Evolutionary conservation across 805 yeast species (phyloP), one percentile per base, ranked within the genome.

Genomic region (Metschnikowia matae): DNA sequence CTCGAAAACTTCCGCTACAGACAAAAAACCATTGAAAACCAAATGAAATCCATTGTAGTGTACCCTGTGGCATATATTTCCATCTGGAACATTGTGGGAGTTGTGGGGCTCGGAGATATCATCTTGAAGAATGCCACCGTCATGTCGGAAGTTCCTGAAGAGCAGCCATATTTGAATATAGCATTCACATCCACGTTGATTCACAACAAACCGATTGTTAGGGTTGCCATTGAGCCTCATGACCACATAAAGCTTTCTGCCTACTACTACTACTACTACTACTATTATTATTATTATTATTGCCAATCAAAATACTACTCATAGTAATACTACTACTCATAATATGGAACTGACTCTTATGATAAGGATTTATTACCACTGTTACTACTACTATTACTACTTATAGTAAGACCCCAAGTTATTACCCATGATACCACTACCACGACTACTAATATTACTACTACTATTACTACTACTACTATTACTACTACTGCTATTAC

Each of bases 201-300:
- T 44, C 77, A 73, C 56, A 81, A 87, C n/a, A 87, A 89, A 32
- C 99, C 99, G 1, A 92, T 94, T 63, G 89, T 94, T 58, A 82
- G 90, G 56, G 96, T 94, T 32, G 97, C 99, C 0, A 73, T 94
- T n/a, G 99, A 94, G 64, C 97, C 99, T 1, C 85, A 80, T 4
- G 87, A 89, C 59, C 96, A 96, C 8, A 77, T 85, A 44, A 84
- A 89, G 58, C 80, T 90, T 77, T 83, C n/a, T n/a, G n/a, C n/a
- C n/a, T n/a, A n/a, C n/a, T n/a, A n/a, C n/a, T n/a, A n/a, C n/a
- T n/a, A n/a, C n/a, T n/a, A n/a, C n/a, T n/a, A n/a, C n/a, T n/a
- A n/a, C n/a, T n/a, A n/a, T n/a, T n/a, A n/a, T n/a, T n/a, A n/a
- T n/a, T n/a, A n/a, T n/a, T n/a, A n/a, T n/a, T n/a, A n/a, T n/a